Percentiles rank a stretch among this genome's conserved stretches.
These are phyloP conservation scores for Hymenoscyphus occultus DNA, from an alignment of 2,329 filamentous ascomycete species.

Conservation along the genomic window DNA sequence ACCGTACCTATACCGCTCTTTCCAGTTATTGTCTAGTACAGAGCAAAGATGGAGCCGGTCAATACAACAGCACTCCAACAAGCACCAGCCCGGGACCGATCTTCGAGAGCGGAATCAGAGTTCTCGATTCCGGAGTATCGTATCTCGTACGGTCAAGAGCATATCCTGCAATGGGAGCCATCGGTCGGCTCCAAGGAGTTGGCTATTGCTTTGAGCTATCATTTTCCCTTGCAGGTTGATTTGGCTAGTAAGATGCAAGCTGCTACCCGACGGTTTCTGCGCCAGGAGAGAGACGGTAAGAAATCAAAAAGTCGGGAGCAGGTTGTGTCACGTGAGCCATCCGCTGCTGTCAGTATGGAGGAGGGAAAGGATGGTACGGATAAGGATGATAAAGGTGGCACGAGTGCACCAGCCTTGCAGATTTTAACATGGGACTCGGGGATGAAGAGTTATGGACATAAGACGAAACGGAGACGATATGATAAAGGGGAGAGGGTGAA, in stretches of 20 bases:
- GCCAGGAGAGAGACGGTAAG: constrained; percentile 5
- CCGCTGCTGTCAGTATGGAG: neutral
- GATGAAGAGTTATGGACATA: constrained; percentile 16
- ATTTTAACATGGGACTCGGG: constrained; percentile 18
- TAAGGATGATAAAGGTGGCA: neutral
- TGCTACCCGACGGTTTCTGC: constrained; percentile 18
- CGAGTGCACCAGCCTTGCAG: neutral
- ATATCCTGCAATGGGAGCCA: constrained; percentile 22
- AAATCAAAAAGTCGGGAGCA: neutral
- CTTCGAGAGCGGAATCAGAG: constrained; percentile 5
- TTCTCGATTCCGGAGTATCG: constrained; percentile 19
- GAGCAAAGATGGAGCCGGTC: neutral
- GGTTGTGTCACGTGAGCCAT: neutral
- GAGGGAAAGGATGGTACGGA: neutral
- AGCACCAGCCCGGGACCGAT: neutral
- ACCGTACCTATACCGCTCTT: neutral
- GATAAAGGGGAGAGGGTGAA: constrained; percentile 20
- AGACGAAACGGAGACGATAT: constrained; percentile 18
- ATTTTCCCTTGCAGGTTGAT: constrained; percentile 21
- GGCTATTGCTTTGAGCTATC: constrained; percentile 24
- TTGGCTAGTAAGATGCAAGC: constrained; percentile 24
- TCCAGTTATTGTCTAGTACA: neutral
- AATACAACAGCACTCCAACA: neutral
- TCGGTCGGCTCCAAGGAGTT: constrained; percentile 21
- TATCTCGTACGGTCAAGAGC: constrained; percentile 20